Evolutionary conservation across 2,329 filamentous ascomycete genomes (phyloP).

Genomic region (Myriosclerotinia scirpicola): DNA sequence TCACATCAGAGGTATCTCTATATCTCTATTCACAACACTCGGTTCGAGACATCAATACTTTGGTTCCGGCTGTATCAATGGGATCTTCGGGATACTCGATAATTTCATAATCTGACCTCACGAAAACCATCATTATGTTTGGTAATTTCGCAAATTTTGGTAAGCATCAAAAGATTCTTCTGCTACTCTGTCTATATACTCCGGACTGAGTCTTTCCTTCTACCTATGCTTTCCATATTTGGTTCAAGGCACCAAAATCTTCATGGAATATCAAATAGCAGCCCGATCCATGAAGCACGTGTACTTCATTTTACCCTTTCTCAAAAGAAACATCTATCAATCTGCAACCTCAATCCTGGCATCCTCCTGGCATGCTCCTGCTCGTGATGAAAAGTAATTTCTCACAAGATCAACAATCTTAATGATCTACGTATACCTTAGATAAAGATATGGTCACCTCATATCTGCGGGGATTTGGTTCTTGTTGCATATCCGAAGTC

Average conservation of each 20-base stretch:
- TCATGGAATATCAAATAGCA: background rate
- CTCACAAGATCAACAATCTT: background rate
- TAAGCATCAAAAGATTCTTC: conserved; percentile 16
- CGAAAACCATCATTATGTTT: conserved; percentile 23
- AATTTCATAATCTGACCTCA: too few species aligned
- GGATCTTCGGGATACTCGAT: background rate
- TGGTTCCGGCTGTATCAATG: background rate
- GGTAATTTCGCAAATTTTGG: conserved; percentile 21
- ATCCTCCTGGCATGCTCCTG: background rate
- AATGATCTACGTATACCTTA: background rate
- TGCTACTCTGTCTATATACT: background rate
- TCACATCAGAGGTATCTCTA: background rate
- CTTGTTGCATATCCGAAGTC: conserved; percentile 6
- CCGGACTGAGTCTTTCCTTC: background rate
- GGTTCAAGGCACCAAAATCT: background rate
- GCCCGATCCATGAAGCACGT: background rate
- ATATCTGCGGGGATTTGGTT: background rate
- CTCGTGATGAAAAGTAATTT: background rate
- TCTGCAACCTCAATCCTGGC: background rate
- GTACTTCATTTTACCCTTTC: background rate
- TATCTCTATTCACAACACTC: background rate
- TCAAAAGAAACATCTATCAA: background rate
- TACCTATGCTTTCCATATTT: background rate
- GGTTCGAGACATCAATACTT: background rate
- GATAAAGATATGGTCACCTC: background rate